These are phyloP conservation scores for Grosmannia serpens DNA, from an alignment of 2,329 filamentous ascomycete genomes.

Conservation along the genomic window DNA sequence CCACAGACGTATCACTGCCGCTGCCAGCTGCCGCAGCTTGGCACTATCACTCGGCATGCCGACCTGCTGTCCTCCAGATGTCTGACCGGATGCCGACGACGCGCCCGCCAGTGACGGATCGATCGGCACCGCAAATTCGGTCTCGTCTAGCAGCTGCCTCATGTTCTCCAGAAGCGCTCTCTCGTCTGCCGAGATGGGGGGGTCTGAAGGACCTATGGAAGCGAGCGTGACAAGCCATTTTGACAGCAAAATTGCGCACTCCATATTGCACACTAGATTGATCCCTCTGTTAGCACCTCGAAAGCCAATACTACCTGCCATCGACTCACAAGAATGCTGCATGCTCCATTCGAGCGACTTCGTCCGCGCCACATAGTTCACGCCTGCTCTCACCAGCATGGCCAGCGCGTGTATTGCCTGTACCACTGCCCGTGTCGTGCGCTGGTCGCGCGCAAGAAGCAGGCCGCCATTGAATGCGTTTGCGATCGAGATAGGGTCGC, in stretches of 20 bases:
- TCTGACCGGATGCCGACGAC: neutral
- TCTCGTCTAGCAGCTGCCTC: conserved; percentile 48
- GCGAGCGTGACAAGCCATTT: conserved; percentile 49
- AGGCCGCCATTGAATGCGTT: conserved; percentile 47
- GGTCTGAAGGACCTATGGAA: conserved; percentile 37
- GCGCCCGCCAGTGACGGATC: conserved; percentile 40
- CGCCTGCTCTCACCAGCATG: conserved; percentile 51
- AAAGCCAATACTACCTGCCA: neutral
- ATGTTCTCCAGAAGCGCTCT: conserved; percentile 43
- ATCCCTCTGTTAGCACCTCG: neutral
- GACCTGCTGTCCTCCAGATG: neutral
- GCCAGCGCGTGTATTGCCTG: conserved; percentile 59
- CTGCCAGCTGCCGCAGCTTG: conserved; percentile 43
- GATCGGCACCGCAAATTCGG: conserved; percentile 49
- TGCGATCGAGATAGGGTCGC: conserved; percentile 51
- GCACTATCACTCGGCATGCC: conserved; percentile 31
- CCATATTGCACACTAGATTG: conserved; percentile 44
- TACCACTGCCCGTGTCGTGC: conserved; percentile 51
- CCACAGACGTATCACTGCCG: conserved; percentile 48
- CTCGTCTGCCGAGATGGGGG: conserved; percentile 39
- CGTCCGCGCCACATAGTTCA: conserved; percentile 50
- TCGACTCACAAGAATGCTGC: conserved; percentile 44
- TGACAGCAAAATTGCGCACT: conserved; percentile 49
- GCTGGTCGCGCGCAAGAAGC: conserved; percentile 44
- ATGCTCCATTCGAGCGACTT: conserved; percentile 53